A percentile compares a stretch with the other conserved stretches of the same genome.
These are phyloP conservation scores for Coniella lustricola DNA, from an alignment of 2,329 filamentous ascomycete species.

Conservation along the genomic window DNA sequence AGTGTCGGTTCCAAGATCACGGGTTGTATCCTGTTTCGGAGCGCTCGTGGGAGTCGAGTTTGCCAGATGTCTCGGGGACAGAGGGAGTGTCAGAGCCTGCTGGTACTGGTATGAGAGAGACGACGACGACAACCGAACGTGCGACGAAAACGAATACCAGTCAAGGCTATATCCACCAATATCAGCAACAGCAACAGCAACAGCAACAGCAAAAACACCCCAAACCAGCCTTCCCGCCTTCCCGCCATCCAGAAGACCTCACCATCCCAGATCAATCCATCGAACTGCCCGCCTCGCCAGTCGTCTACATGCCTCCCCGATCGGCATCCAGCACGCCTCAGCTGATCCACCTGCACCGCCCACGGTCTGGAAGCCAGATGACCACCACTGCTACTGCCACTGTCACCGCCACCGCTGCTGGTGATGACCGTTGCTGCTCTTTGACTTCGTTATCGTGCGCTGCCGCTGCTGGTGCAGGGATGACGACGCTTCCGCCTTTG, in stretches of 20 bases:
- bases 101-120: background rate
- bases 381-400: constrained; percentile 11
- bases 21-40: background rate
- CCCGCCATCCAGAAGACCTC: background rate
- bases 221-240: background rate
- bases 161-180: no score
- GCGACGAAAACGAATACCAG: no score
- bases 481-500: constrained; percentile 21
- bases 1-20: background rate
- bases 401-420: constrained; percentile 5
- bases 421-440: no score
- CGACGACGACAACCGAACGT: background rate
- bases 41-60: constrained; percentile 10
- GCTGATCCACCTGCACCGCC: no score
- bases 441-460: no score
- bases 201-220: constrained; percentile 1
- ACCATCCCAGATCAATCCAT: background rate
- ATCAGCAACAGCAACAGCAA: background rate
- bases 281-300: constrained; percentile 1
- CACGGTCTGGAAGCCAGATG: background rate
- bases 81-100: constrained; percentile 5
- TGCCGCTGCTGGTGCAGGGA: no score
- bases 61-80: constrained; percentile 8
- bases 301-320: background rate
- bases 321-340: background rate